Evolutionary conservation across 352 stramenopile species (phyloP), one percentile per base, ranked within the genome.

Genomic region (Globisporangium cylindrosporum): DNA sequence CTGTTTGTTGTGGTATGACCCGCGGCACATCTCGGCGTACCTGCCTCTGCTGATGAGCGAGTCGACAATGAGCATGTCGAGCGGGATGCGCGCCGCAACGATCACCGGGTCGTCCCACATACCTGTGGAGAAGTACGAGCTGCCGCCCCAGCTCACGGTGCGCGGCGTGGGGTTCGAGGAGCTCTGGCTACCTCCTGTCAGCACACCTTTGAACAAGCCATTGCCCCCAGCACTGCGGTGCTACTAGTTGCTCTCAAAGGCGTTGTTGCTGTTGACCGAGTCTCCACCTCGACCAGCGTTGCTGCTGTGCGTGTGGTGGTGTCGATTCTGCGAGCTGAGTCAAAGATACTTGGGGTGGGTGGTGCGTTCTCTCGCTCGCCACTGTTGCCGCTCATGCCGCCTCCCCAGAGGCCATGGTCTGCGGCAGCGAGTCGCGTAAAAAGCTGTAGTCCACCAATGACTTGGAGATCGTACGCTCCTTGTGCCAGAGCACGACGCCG

Each of bases 11-110:
- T 80, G 67, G 36, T 78, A 88, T 0, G 32, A 66, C 1, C 82
- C 82, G 22, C 65, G 66, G 64, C 84, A 91, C 2, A 91, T 79
- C 68, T 89, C 79, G 4, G 78, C 80, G 59, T 88, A 91, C 0
- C 73, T 79, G 27, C 82, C 82, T 14, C 75, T 66, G 34, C 74
- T 77, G 64, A 89, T 75, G n/a, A 85, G 64, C 4, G 69, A 70
- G 32, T 86, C 77, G 25, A 80, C 22, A 24, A 24, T 24, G n/a
- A 85, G 64, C 4, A 69, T 71, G 32, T 86, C 77, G 25, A 80
- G 68, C n/a, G 78, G 75, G 29, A 87, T 74, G 3, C 78, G 77
- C 10, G 73, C 74, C 3, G 73, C 73, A 46, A 86, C 68, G 56
- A 89, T 71, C 7, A 67, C 61, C 38, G 81, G 69, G 66, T 89